Conservation (phyloP, 2,329 filamentous ascomycete genomes). For the Ceratocystis variospora region DNA sequence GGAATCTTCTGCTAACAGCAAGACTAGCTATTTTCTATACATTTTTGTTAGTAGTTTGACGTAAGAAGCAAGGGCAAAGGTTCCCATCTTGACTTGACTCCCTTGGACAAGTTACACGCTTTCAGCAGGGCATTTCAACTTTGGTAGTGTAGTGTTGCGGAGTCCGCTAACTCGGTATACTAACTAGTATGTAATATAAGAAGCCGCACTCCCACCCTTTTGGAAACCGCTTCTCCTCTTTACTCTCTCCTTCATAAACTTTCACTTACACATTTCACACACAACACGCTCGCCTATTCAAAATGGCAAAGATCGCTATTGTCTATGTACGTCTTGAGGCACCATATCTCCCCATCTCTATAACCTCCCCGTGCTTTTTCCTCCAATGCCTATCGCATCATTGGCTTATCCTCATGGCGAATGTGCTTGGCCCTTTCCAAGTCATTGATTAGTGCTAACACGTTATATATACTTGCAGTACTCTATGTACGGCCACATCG, state of each 20-base stretch:
- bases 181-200: neutral
- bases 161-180: neutral
- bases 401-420: too few relatives aligned
- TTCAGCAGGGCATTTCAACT: neutral
- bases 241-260: neutral
- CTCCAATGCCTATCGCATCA: neutral
- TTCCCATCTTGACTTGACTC: neutral
- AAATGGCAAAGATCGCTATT: conserved; percentile 84
- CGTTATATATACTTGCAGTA: conserved; percentile 43
- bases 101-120: neutral
- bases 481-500: conserved; percentile 88
- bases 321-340: conserved; percentile 53
- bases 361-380: too few relatives aligned
- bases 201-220: neutral
- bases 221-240: neutral
- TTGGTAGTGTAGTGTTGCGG: neutral
- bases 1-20: neutral
- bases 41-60: neutral
- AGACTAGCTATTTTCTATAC: neutral
- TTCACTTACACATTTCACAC: neutral
- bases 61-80: neutral
- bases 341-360: conserved; percentile 1
- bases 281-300: neutral
- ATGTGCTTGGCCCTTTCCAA: neutral
- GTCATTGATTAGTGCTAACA: neutral